phyloP scores from a whole-genome alignment of 129 eudicot species.

The Artemisia argyi region DNA sequence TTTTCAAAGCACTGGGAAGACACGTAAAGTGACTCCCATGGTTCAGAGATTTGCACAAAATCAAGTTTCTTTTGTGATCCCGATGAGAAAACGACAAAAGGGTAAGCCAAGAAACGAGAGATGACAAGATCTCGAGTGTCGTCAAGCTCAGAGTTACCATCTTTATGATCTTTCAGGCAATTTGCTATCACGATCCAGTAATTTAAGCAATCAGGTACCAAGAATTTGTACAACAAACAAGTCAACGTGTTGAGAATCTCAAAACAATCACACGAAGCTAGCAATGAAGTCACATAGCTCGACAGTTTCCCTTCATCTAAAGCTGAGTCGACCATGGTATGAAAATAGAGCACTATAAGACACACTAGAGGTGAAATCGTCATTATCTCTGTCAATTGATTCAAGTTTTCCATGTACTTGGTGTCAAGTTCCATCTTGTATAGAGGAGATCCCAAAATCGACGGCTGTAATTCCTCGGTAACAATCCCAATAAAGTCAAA shows the following conservation, averaged over 20 bases:
- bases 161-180: conserved; percentile 45
- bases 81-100: conserved; percentile 41
- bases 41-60: conserved; percentile 44
- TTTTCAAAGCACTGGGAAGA: conserved; percentile 39
- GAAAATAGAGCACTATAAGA: conserved; percentile 45
- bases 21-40: conserved; percentile 56
- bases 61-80: conserved; percentile 27
- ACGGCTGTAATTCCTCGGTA: conserved; percentile 50
- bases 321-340: conserved; percentile 28
- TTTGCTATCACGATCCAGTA: conserved; percentile 60
- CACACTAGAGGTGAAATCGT: conserved; percentile 59
- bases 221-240: conserved; percentile 40
- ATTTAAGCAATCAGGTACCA: conserved; percentile 29
- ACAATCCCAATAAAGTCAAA: conserved; percentile 49
- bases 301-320: conserved; percentile 35
- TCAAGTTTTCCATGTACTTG: conserved; percentile 31
- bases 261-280: conserved; percentile 43
- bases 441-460: conserved; percentile 68
- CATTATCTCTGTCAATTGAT: conserved; percentile 21
- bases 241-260: conserved; percentile 48
- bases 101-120: conserved; percentile 59
- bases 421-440: conserved; percentile 55
- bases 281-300: conserved; percentile 36
- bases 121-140: conserved; percentile 38
- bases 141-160: conserved; percentile 37